Percentiles rank a stretch among this genome's conserved stretches.
phyloP scores from a whole-genome alignment of 352 stramenopile species.

The Aphanomyces stellatus region DNA sequence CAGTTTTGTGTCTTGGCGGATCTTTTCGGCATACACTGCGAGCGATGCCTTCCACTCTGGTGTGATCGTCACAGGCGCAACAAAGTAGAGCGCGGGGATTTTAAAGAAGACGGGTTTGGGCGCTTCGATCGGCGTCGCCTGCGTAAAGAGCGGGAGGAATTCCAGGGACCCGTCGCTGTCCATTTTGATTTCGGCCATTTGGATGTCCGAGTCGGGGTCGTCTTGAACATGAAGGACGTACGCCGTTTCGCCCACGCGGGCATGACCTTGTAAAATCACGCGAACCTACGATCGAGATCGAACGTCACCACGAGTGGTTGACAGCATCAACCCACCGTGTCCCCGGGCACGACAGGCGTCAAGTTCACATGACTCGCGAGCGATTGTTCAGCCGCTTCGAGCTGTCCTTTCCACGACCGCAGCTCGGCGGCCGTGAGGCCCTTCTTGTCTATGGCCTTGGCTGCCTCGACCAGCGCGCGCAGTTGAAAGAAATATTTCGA shows the following conservation, averaged over 20 bases:
- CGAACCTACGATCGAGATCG: no score
- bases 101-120: conserved; percentile 46
- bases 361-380: conserved; percentile 25
- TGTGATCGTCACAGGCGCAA: conserved; percentile 13
- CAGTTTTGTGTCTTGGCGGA: conserved; percentile 53
- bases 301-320: no score
- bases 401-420: conserved; percentile 47
- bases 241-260: conserved; percentile 62
- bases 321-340: no score
- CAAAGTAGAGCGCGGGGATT: conserved; percentile 52
- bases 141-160: conserved; percentile 60
- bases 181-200: conserved; percentile 69
- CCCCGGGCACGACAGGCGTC: conserved; percentile 29
- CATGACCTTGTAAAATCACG: conserved; percentile 64
- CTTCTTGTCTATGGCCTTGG: conserved; percentile 8
- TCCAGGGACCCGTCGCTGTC: conserved; percentile 70
- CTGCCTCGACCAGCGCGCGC: conserved; percentile 7
- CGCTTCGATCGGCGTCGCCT: conserved; percentile 45
- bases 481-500: conserved; percentile 40
- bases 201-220: neutral
- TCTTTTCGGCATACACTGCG: conserved; percentile 48
- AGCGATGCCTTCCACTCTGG: conserved; percentile 43
- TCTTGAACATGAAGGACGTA: conserved; percentile 59
- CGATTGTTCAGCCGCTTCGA: conserved; percentile 40
- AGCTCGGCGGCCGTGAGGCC: conserved; percentile 35